A percentile compares a stretch with the other conserved stretches of the same genome.
phyloP scores from a whole-genome alignment of 1,139 yeast genomes.

The Suhomyces anneliseae region DNA sequence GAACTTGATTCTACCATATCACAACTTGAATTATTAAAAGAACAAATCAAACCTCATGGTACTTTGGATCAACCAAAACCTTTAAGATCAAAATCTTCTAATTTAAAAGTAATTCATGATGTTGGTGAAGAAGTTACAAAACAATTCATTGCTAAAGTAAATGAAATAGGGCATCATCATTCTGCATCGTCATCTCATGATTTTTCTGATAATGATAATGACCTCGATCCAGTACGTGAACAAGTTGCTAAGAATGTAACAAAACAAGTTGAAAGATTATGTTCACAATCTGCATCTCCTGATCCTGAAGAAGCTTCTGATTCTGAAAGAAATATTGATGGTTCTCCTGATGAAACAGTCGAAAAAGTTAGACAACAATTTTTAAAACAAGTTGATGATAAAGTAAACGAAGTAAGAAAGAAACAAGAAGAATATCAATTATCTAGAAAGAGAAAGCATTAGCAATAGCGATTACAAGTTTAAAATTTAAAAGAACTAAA shows the following conservation, averaged over 20 bases:
- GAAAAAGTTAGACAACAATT: conserved; percentile 21
- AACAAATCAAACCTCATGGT: conserved; percentile 8
- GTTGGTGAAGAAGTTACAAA: conserved; percentile 26
- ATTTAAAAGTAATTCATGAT: conserved; percentile 22
- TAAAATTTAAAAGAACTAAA: too few relatives aligned
- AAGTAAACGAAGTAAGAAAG: conserved; percentile 16
- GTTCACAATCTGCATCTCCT: conserved; percentile 17
- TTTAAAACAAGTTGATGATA: conserved; percentile 24
- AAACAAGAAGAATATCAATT: conserved; percentile 14
- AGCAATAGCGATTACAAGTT: background rate
- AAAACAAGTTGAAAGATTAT: conserved; percentile 22
- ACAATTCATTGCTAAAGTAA: conserved; percentile 25
- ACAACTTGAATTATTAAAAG: conserved; percentile 7
- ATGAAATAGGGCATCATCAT: conserved; percentile 20
- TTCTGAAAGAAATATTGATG: background rate
- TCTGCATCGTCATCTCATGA: conserved; percentile 16
- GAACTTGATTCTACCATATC: conserved; percentile 8
- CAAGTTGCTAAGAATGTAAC: conserved; percentile 25
- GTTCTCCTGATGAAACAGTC: conserved; percentile 14
- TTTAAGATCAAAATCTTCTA: conserved; percentile 9
- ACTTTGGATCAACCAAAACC: conserved; percentile 3
- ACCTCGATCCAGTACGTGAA: conserved; percentile 20
- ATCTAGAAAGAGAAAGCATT: conserved; percentile 9
- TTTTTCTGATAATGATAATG: conserved; percentile 14
- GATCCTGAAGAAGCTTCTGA: conserved; percentile 12